Base-by-base conservation (phyloP, 1,284 basidiomycete genomes). In the Irpex sp. region DNA sequence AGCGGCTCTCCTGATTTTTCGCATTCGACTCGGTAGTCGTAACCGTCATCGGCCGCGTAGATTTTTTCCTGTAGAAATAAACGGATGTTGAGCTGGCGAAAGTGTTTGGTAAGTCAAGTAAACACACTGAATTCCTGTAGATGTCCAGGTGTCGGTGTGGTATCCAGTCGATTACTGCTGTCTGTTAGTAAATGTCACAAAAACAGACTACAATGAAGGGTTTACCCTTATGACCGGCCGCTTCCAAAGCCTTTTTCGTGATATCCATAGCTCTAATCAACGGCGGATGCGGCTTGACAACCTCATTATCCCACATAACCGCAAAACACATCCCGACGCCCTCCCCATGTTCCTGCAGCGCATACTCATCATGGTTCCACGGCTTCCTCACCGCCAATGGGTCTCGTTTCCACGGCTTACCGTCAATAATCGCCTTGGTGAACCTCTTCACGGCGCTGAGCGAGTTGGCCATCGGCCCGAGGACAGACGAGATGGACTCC, bases 101-200 rank as follows among this genome's bases (percentile, higher is more conserved):
- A 62, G 34, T 21, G 38, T 26, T 47, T 34, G 55, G 58, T 37
- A n/a, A 21, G 62, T 31, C 19, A 21, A 44, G n/a, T 51, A 11
- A 4, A 67, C 81, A 59, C 59, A 83, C 84, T 9, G 79, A 79
- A 63, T 79, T 81, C 65, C 77, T 78, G 70, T 82, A 82, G 17
- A 86, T 81, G 67, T 85, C 84, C 7, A 80, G 69, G 68, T 84
- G 82, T 40, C 81, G 77, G 71, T 85, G 80, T 3, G 80, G 77
- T 63, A 81, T 76, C 84, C 84, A 86, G 64, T 85, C 81, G 58
- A 86, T 79, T 19, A 85, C 85, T 84, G 49, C 54, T n/a, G 15
- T 37, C 56, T 48, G 19, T 37, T 38, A 19, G 21, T 26, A 26
- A n/a, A n/a, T n/a, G n/a, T n/a, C n/a, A 26, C 3, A 4, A 4